Conservation (phyloP, 176 grass and related monocot species). For the Zizania latifolia region DNA sequence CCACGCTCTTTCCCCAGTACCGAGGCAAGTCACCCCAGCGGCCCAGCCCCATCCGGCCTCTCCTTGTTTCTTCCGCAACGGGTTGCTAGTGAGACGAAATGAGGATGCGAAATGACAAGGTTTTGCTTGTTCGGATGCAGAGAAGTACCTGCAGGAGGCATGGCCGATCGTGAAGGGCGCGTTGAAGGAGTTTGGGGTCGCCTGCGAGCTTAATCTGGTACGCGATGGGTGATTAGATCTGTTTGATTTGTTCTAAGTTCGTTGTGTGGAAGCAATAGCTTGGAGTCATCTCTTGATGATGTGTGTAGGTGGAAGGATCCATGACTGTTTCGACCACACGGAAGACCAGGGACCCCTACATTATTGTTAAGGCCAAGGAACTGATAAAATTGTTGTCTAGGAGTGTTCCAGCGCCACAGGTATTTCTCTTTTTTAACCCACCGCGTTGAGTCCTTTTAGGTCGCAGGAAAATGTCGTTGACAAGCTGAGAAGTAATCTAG, state of each 20-base stretch:
- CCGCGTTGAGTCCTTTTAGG: neutral
- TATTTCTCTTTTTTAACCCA: slow-evolving; percentile 1
- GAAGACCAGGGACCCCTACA: slow-evolving; percentile 87
- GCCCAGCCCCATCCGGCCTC: neutral
- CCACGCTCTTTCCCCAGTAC: slow-evolving; percentile 94
- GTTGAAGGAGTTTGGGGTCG: slow-evolving; percentile 64
- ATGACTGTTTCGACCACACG: slow-evolving; percentile 91
- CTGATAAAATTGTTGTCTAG: slow-evolving; percentile 84
- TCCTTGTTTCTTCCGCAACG: neutral
- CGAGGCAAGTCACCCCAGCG: slow-evolving; percentile 41
- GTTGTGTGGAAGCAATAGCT: neutral
- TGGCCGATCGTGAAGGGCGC: slow-evolving; percentile 86
- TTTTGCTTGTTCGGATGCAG: slow-evolving; percentile 28
- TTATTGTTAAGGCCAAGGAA: slow-evolving; percentile 88
- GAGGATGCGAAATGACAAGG: neutral
- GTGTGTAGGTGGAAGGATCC: slow-evolving; percentile 82
- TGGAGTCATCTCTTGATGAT: neutral
- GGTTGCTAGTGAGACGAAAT: neutral
- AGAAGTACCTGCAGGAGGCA: slow-evolving; percentile 90
- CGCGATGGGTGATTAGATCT: neutral
- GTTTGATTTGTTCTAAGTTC: neutral
- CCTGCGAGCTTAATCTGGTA: slow-evolving; percentile 96
- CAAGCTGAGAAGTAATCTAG: neutral
- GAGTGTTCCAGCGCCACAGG: slow-evolving; percentile 92
- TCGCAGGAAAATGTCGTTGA: neutral